Evolutionary conservation across 768 basidiomycete species (phyloP).

Genomic region (Lactifluus subvellereus): DNA sequence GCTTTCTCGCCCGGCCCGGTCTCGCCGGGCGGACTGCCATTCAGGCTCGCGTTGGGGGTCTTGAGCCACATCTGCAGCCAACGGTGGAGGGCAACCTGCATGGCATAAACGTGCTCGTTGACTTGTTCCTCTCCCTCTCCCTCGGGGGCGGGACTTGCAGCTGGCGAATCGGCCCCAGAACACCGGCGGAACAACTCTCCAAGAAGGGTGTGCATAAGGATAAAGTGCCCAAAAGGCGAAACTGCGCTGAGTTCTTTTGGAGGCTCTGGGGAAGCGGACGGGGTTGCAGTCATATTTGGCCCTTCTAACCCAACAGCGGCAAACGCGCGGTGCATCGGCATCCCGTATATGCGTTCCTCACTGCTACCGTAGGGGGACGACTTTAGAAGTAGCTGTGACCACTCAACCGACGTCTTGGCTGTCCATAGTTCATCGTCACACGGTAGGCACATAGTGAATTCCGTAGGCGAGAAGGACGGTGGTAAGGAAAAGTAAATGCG

Average conservation of each 20-base stretch:
- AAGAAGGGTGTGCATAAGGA: constrained; percentile 34
- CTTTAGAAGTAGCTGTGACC: constrained; percentile 39
- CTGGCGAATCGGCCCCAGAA: neutral
- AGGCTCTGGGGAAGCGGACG: constrained; percentile 7
- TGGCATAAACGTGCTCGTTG: constrained; percentile 32
- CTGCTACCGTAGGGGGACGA: constrained; percentile 34
- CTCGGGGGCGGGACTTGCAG: neutral
- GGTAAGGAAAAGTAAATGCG: constrained; percentile 48
- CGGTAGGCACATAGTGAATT: constrained; percentile 48
- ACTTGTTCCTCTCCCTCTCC: constrained; percentile 20
- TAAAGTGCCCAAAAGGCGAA: constrained; percentile 32
- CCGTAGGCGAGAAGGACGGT: constrained; percentile 42
- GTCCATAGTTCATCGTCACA: constrained; percentile 53
- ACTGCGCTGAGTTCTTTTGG: constrained; percentile 25
- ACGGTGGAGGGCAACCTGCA: constrained; percentile 51
- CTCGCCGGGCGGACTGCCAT: constrained; percentile 11
- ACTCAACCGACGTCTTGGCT: constrained; percentile 43
- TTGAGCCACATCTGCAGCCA: constrained; percentile 54
- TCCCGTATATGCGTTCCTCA: constrained; percentile 28
- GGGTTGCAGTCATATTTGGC: constrained; percentile 9
- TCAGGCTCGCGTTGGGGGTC: constrained; percentile 28
- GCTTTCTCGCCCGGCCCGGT: constrained; percentile 10
- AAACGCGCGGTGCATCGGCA: constrained; percentile 26
- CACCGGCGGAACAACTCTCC: constrained; percentile 29
- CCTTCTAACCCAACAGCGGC: constrained; percentile 25